Base-by-base conservation (phyloP, 805 yeast species). In the Teunomyces cretensis region DNA sequence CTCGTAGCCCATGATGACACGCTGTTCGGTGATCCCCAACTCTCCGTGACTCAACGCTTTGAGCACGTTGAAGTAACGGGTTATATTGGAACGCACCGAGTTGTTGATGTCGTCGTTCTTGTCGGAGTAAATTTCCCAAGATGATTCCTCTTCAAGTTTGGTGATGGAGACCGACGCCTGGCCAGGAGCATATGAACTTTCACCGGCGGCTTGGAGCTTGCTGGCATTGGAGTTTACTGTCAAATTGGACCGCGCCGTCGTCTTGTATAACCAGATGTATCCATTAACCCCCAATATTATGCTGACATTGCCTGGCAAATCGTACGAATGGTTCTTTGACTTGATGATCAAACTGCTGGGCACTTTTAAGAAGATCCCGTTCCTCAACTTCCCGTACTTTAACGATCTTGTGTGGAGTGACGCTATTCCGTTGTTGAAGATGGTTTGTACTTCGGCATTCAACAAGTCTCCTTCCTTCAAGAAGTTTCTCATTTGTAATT, bases 51-150 rank as follows among this genome's bases (percentile, higher is more conserved):
- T 86, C 48, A 94, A 72, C 0, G 96, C 92, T 57, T 80, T 79
- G 42, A 94, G 74, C 52, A 94, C 91, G 62, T 89, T 89, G 42
- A 85, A 79, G 64, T 94, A 94, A 50, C 98, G 75, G 2, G 95
- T 78, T 27, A 94, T 91, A 6, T 89, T 85, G 48, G 77, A 79
- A 52, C 92, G 79, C 13, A 81, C 74, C 13, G 78, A 71, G 24
- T 74, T 66, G 5, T 86, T 70, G 15, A 94, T 83, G n/a, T 65
- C 57, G 51, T 89, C 96, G 61, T 94, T 95, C 47, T 79, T 78
- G 65, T 95, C 98, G 42, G 92, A 83, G 68, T 94, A 94, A 33
- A 94, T 92, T 61, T 91, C 96, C 94, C 95, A 84, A 1, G 97
- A 86, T 24, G 95, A 84, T 58, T 91, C 97, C 63, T 88, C 94